phyloP scores from a whole-genome alignment of 345 rosid species.

The Camelina neglecta region DNA sequence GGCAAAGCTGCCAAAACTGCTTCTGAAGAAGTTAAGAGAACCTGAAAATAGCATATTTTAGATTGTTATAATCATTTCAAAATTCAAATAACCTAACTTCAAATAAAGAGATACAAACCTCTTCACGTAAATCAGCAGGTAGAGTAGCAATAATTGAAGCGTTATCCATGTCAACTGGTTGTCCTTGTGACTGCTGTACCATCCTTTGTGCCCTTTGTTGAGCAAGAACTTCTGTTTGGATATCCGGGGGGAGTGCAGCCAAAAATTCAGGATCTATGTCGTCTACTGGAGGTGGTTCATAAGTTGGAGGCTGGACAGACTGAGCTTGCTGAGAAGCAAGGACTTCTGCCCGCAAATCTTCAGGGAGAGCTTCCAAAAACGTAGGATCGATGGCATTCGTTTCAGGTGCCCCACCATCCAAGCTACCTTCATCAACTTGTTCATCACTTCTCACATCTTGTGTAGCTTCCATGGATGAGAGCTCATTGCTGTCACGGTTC shows the following conservation, averaged over 20 bases:
- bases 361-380: constrained; percentile 94
- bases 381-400: constrained; percentile 93
- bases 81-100: not conserved
- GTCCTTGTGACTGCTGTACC: constrained; percentile 91
- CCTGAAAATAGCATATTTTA: constrained; percentile 54
- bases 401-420: constrained; percentile 62
- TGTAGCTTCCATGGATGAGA: constrained; percentile 50
- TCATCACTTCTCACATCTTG: constrained; percentile 27
- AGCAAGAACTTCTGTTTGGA: constrained; percentile 98
- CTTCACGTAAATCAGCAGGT: constrained; percentile 97
- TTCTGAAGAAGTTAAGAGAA: constrained; percentile 93
- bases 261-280: constrained; percentile 97
- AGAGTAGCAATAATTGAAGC: constrained; percentile 98
- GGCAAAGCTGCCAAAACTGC: constrained; percentile 94
- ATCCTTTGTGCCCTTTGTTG: constrained; percentile 96
- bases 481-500: constrained; percentile 49
- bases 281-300: constrained; percentile 85
- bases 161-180: constrained; percentile 98
- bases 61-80: constrained; percentile 29
- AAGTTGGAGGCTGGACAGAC: constrained; percentile 85
- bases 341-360: constrained; percentile 91
- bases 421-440: constrained; percentile 56
- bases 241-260: constrained; percentile 99
- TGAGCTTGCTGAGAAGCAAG: constrained; percentile 98
- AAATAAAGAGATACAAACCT: constrained; percentile 58